Percentiles rank a stretch among this genome's conserved stretches.
phyloP scores from a whole-genome alignment of 2,329 filamentous ascomycete species.

The Geoglossum cookeanum region DNA sequence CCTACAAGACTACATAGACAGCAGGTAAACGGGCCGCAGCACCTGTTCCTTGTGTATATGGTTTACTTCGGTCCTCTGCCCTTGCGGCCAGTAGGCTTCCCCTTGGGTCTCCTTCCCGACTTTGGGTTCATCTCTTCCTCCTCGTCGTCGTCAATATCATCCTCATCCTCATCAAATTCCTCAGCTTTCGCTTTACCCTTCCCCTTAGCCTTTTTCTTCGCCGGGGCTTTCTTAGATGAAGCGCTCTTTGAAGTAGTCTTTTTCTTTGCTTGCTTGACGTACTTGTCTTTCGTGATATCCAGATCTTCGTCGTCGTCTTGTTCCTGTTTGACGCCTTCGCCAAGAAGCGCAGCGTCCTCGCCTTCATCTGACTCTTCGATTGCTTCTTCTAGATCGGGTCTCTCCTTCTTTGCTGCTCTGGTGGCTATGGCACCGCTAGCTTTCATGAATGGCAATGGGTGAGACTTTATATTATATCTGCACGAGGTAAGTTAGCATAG shows the following conservation, averaged over 20 bases:
- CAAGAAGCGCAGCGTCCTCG: slow-evolving; percentile 30
- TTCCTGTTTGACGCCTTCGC: slow-evolving; percentile 27
- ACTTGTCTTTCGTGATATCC: slow-evolving; percentile 90
- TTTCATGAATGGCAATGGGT: slow-evolving; percentile 94
- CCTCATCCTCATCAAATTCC: slow-evolving; percentile 11
- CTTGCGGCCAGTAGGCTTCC: slow-evolving; percentile 20
- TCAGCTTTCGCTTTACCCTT: slow-evolving; percentile 21
- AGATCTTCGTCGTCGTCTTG: slow-evolving; percentile 55
- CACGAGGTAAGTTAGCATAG: background rate
- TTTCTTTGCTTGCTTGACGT: slow-evolving; percentile 78
- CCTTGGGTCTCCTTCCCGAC: slow-evolving; percentile 22
- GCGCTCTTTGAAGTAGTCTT: slow-evolving; percentile 32
- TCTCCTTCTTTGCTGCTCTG: slow-evolving; percentile 52
- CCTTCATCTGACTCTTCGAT: slow-evolving; percentile 78
- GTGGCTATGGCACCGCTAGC: slow-evolving; percentile 56
- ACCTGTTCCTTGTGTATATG: background rate
- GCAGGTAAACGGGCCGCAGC: background rate
- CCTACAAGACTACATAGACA: background rate
- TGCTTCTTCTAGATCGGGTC: slow-evolving; percentile 87
- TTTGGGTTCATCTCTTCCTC: slow-evolving; percentile 35
- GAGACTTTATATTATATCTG: slow-evolving; percentile 70
- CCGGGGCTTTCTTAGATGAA: slow-evolving; percentile 6
- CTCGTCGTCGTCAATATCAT: slow-evolving; percentile 26
- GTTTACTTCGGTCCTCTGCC: slow-evolving; percentile 10
- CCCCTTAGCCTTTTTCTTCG: slow-evolving; percentile 23